Evolutionary conservation across 2,329 filamentous ascomycete genomes (phyloP).

Genomic region (Calonectria hawksworthii): DNA sequence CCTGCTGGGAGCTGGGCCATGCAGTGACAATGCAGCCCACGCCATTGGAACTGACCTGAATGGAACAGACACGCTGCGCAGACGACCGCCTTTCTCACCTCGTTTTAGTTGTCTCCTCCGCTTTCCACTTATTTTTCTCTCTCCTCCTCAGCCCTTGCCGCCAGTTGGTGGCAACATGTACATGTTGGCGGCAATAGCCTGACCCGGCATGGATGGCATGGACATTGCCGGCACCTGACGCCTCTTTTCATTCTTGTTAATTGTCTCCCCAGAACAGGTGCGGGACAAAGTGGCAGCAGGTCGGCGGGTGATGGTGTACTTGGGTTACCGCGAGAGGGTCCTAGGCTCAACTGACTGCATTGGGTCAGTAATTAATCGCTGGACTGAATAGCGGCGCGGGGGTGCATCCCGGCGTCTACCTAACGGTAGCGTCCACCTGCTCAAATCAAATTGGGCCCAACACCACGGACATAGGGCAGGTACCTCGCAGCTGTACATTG

Average conservation of each 20-base stretch:
- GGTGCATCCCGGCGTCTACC: constrained; percentile 13
- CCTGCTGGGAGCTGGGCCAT: neutral
- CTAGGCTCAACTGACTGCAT: constrained; percentile 13
- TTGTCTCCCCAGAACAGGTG: constrained; percentile 1
- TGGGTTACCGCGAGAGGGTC: constrained; percentile 10
- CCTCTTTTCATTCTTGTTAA: constrained; percentile 15
- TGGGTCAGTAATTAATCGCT: constrained; percentile 13
- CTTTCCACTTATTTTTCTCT: neutral
- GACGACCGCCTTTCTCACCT: constrained; percentile 1
- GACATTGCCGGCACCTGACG: constrained; percentile 15
- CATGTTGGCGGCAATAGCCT: constrained; percentile 3
- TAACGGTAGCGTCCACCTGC: constrained; percentile 6
- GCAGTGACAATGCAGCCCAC: neutral
- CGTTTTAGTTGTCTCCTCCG: constrained; percentile 13
- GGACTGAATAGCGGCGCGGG: constrained; percentile 16
- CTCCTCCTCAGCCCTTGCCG: neutral
- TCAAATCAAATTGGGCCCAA: constrained; percentile 14
- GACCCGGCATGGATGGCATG: constrained; percentile 25
- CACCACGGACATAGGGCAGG: constrained; percentile 11
- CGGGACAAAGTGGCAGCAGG: constrained; percentile 12
- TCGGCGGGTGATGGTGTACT: constrained; percentile 8
- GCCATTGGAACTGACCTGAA: neutral
- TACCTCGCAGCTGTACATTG: neutral
- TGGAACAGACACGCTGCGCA: neutral
- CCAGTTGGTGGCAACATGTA: constrained; percentile 12